Evolutionary conservation across 192 early-diverging fungal species (phyloP).

Genomic region (Umbelopsis vinacea): DNA sequence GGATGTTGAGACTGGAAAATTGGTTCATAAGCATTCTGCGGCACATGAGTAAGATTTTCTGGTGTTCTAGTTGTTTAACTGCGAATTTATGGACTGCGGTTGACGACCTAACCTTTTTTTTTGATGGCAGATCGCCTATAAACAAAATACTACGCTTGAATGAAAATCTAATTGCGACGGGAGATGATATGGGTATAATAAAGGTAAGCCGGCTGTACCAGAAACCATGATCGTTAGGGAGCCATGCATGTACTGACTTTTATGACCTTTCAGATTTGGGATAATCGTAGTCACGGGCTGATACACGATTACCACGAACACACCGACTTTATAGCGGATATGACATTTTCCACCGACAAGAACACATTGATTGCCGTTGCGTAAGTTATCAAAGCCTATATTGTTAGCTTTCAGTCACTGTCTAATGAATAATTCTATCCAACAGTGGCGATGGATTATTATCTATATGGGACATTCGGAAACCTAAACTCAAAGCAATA

Average conservation of each 20-base stretch:
- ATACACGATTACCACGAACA: conserved; percentile 82
- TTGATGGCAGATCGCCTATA: conserved; percentile 58
- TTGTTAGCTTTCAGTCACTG: background rate
- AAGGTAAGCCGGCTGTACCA: conserved; percentile 55
- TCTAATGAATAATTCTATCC: background rate
- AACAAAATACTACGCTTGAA: conserved; percentile 75
- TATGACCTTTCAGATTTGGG: conserved; percentile 77
- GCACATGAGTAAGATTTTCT: conserved; percentile 79
- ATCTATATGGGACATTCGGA: conserved; percentile 89
- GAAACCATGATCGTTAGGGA: background rate
- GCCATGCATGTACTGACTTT: background rate
- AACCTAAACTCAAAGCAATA: conserved; percentile 75
- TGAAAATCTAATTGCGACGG: conserved; percentile 81
- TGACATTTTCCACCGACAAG: conserved; percentile 68
- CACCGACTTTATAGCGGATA: conserved; percentile 91
- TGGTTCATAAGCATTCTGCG: conserved; percentile 67
- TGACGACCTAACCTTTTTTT: background rate
- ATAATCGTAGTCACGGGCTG: conserved; percentile 74
- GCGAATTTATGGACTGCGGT: conserved; percentile 32
- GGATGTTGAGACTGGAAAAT: conserved; percentile 76
- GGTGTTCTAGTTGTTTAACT: conserved; percentile 1
- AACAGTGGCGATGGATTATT: conserved; percentile 87
- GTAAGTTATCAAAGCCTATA: conserved; percentile 32
- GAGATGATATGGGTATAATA: conserved; percentile 90
- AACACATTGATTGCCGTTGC: conserved; percentile 79